Evolutionary conservation across 257 asterid genomes (phyloP), one percentile per base, ranked within the genome.

Genomic region (Solanum pennellii): DNA sequence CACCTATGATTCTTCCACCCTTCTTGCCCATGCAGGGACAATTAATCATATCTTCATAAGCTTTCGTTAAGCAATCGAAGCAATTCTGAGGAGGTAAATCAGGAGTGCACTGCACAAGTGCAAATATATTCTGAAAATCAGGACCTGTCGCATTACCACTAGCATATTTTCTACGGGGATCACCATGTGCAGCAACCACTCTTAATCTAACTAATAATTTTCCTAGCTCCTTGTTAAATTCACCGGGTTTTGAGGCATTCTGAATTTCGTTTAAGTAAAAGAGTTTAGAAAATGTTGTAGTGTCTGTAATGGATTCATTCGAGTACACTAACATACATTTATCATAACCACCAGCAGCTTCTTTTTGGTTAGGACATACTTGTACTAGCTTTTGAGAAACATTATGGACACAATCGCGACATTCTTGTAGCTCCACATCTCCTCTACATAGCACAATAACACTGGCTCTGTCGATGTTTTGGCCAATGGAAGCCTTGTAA

Each of bases 381-480:
- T 9, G 5, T 56, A 59, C 5, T 18, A 92, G 23, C 44, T 73
- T 75, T 0, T 10, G 15, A 2, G 77, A 21, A 7, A 83, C 33
- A n/a, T 83, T 10, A 3, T 13, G 7, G 21, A 91, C 39, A 76
- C 93, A 92, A 23, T 5, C 14, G 20, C 85, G 89, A 75, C 95
- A 93, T 3, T 21, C 8, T 5, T 49, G 15, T 3, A 49, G 80
- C 62, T 72, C 71, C 45, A 84, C 83, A 14, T 91, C 94, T 2
- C 90, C 92, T 44, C 92, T 44, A 75, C 94, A 93, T 25, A 91
- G 79, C 42, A 86, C 90, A n/a, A 88, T 21, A 7, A 88, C 92
- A 47, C 83, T 42, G 60, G 56, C 91, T 16, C 18, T 25, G 15
- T 84, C 83, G 18, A 84, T 27, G 49, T 74, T 68, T 11, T 29